Evolutionary conservation across 148 eudicot genomes (phyloP).

Genomic region (Salicornia ramosissima): DNA sequence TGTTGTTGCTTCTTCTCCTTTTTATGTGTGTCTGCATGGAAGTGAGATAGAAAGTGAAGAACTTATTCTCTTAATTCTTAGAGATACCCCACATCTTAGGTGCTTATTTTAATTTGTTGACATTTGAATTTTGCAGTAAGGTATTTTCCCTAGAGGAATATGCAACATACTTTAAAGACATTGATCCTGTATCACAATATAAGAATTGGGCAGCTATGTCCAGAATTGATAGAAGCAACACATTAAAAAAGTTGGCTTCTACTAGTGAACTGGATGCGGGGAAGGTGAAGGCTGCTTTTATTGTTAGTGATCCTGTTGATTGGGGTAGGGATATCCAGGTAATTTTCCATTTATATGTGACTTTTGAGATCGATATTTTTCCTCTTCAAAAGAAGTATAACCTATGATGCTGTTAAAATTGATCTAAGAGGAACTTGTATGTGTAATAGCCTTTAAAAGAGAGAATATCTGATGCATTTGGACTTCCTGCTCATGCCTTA

Average conservation of each 20-base stretch:
- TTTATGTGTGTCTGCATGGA: neutral
- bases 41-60: too few species aligned
- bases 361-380: neutral
- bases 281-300: slow-evolving; percentile 44
- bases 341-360: neutral
- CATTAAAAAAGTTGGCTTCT: slow-evolving; percentile 14
- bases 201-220: slow-evolving; percentile 40
- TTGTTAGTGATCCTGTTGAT: slow-evolving; percentile 57
- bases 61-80: neutral
- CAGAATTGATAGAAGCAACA: slow-evolving; percentile 9
- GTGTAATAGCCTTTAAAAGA: neutral
- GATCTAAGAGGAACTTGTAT: slow-evolving; percentile 3
- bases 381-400: neutral
- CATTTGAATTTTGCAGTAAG: slow-evolving; percentile 30
- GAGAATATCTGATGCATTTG: neutral
- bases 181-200: slow-evolving; percentile 51
- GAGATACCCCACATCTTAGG: neutral
- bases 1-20: slow-evolving; percentile 21
- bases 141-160: slow-evolving; percentile 53
- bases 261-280: slow-evolving; percentile 25
- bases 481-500: neutral
- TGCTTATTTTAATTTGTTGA: neutral
- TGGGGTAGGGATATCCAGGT: slow-evolving; percentile 73
- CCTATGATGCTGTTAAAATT: neutral
- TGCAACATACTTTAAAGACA: slow-evolving; percentile 39